Conservation (phyloP, 495 filamentous ascomycete genomes). For the Penicillium alfredii region DNA sequence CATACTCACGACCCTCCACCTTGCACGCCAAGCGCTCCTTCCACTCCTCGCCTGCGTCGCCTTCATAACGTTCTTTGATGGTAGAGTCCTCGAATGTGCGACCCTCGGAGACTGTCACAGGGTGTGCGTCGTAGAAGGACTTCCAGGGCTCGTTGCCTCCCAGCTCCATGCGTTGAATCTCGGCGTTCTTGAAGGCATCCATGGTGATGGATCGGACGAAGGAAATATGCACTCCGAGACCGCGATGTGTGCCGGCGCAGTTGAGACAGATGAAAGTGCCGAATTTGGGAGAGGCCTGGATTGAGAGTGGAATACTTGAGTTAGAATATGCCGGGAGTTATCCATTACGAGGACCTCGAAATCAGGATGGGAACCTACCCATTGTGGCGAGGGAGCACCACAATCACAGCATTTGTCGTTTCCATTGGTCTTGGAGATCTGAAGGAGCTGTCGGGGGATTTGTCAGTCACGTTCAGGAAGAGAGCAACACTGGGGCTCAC, state of each 20-base stretch:
- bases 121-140: constrained; percentile 70
- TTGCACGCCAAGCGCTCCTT: constrained; percentile 85
- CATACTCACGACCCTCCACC: constrained; percentile 78
- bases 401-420: constrained; percentile 94
- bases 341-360: no score
- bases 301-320: not conserved
- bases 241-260: constrained; percentile 91
- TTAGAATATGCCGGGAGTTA: no score
- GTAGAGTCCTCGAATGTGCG: constrained; percentile 67
- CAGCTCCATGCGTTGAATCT: constrained; percentile 79
- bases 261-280: constrained; percentile 94
- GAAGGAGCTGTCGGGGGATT: constrained; percentile 55
- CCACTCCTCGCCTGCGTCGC: constrained; percentile 87
- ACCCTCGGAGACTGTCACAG: constrained; percentile 52
- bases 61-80: constrained; percentile 78
- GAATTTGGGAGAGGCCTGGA: constrained; percentile 63
- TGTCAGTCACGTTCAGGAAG: constrained; percentile 13
- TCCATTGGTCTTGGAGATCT: constrained; percentile 78
- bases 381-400: constrained; percentile 90
- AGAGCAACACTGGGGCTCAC: no score
- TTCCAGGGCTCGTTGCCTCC: constrained; percentile 86
- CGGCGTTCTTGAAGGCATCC: constrained; percentile 89
- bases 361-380: constrained; percentile 45
- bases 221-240: constrained; percentile 94
- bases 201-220: constrained; percentile 95